Conservation (phyloP, 495 filamentous ascomycete species). For the Bacidia rubella region DNA sequence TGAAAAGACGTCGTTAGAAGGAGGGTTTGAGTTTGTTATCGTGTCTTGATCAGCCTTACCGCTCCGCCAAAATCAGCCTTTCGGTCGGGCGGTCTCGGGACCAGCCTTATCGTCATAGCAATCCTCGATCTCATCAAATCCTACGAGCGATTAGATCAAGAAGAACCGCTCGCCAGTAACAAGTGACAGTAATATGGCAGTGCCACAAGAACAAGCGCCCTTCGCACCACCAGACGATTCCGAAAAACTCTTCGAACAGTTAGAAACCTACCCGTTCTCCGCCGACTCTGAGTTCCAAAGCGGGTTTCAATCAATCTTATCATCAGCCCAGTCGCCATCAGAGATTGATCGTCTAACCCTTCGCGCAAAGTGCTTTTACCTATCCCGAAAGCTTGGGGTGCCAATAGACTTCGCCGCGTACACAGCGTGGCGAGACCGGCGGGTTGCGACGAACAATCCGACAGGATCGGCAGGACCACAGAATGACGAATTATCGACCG, state of each 20-base stretch:
- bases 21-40: no score
- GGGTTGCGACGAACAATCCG: neutral
- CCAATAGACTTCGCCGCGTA: slow-evolving; percentile 30
- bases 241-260: slow-evolving; percentile 5
- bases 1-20: no score
- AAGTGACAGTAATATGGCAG: no score
- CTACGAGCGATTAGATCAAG: no score
- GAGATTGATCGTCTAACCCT: slow-evolving; percentile 32
- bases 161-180: no score
- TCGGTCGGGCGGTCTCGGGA: no score
- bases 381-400: slow-evolving; percentile 35
- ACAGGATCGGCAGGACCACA: no score
- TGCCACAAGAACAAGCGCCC: neutral
- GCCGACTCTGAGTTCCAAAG: slow-evolving; percentile 34
- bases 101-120: no score
- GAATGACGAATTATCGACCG: no score
- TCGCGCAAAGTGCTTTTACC: slow-evolving; percentile 42
- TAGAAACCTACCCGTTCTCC: slow-evolving; percentile 27
- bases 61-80: no score
- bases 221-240: neutral
- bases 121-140: no score
- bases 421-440: slow-evolving; percentile 25
- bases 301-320: slow-evolving; percentile 36
- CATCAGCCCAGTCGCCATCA: slow-evolving; percentile 29
- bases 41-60: no score